Evolutionary conservation across 345 rosid species (phyloP).

Genomic region (sweet orange (Citrus sinensis)): DNA sequence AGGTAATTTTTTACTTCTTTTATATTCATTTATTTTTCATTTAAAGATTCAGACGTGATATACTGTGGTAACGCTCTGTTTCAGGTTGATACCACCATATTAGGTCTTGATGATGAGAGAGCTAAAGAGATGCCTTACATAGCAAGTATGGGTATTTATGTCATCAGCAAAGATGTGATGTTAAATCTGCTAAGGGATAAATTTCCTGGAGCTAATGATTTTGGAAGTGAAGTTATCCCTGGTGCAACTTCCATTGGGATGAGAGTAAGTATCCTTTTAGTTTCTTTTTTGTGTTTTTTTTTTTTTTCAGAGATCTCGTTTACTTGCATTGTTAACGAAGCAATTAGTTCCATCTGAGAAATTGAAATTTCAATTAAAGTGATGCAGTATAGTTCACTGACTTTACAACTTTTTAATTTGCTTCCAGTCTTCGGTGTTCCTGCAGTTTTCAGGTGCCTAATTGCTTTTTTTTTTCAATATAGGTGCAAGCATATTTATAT

Average conservation of each 20-base stretch:
- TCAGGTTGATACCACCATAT: conserved; percentile 92
- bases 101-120: conserved; percentile 87
- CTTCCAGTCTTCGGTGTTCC: not conserved
- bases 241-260: conserved; percentile 89
- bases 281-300: not conserved
- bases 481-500: conserved; percentile 97
- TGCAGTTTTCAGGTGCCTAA: not conserved
- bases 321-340: not conserved
- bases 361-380: not conserved
- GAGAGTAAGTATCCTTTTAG: conserved; percentile 51
- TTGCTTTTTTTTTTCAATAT: conserved; percentile 4
- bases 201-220: conserved; percentile 99
- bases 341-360: not conserved
- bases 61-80: not conserved
- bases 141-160: conserved; percentile 99
- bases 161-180: conserved; percentile 91
- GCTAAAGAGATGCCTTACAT: conserved; percentile 94
- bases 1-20: conserved; percentile 32
- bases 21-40: not conserved
- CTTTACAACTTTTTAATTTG: not conserved
- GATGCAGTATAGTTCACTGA: not conserved
- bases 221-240: conserved; percentile 97
- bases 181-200: conserved; percentile 72
- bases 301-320: not conserved
- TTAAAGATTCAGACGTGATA: not conserved